A percentile compares a stretch with the other conserved stretches of the same genome.
These are phyloP conservation scores for Casuarina cunninghamiana DNA, from an alignment of 306 rosid species.

Conservation along the genomic window DNA sequence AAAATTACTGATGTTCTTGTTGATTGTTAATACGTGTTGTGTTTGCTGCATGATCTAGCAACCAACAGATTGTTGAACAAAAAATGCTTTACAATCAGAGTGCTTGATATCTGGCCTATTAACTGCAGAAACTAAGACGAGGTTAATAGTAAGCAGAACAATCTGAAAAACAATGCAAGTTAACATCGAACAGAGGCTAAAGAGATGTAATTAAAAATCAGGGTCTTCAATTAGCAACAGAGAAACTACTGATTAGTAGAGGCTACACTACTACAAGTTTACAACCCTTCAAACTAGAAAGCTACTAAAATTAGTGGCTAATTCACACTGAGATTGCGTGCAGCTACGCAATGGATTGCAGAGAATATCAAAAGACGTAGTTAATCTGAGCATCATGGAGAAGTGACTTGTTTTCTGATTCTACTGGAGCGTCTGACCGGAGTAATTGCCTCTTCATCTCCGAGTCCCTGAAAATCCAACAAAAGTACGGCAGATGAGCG, in stretches of 20 bases:
- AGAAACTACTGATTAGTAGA: not conserved
- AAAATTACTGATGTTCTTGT: no score
- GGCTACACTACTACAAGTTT: not conserved
- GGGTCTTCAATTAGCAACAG: not conserved
- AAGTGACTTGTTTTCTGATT: constrained; percentile 51
- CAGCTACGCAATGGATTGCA: not conserved
- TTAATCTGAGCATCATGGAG: constrained; percentile 36
- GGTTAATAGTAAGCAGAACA: no score
- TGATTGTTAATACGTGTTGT: no score
- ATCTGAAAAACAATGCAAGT: no score
- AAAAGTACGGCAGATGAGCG: not conserved
- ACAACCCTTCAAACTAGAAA: not conserved
- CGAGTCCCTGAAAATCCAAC: constrained; percentile 43
- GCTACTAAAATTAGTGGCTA: not conserved
- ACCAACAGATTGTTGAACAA: no score
- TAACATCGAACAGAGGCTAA: not conserved
- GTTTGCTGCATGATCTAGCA: no score
- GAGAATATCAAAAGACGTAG: not conserved
- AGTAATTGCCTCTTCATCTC: constrained; percentile 59
- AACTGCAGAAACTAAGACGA: no score
- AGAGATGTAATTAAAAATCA: not conserved
- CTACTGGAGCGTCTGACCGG: constrained; percentile 91
- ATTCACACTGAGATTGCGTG: constrained; percentile 15
- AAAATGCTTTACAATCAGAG: no score
- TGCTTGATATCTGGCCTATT: no score